Evolutionary conservation across 176 grass and related monocot species (phyloP).

Genomic region (Carex pumila): DNA sequence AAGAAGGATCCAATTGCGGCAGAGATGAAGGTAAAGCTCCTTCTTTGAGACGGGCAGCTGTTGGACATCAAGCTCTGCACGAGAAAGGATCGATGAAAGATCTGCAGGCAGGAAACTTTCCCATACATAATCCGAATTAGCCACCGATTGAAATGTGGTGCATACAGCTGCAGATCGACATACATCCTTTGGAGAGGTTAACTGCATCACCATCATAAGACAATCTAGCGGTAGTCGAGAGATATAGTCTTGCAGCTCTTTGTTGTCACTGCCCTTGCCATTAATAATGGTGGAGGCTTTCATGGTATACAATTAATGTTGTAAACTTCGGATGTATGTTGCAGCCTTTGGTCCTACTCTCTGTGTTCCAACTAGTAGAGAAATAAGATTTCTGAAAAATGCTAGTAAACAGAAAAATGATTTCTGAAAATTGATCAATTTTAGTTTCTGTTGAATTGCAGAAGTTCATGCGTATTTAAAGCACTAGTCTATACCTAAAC

Average conservation of each 20-base stretch:
- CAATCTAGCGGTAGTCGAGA: neutral
- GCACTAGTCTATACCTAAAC: too few relatives aligned
- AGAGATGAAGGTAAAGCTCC: conserved; percentile 24
- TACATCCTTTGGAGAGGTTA: conserved; percentile 7
- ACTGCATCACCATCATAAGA: neutral
- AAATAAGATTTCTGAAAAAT: too few relatives aligned
- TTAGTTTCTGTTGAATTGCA: too few relatives aligned
- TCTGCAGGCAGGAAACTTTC: conserved; percentile 11
- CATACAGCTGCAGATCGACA: conserved; percentile 13
- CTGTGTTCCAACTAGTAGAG: too few relatives aligned
- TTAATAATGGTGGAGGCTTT: neutral
- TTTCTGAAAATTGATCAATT: too few relatives aligned
- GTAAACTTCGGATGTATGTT: too few relatives aligned
- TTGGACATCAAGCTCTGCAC: neutral
- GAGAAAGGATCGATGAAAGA: neutral
- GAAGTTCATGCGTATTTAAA: too few relatives aligned
- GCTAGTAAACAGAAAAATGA: too few relatives aligned
- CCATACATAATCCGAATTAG: conserved; percentile 13
- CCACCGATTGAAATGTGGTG: conserved; percentile 2
- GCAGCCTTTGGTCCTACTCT: too few relatives aligned
- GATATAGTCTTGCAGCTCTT: neutral
- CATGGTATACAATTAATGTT: neutral
- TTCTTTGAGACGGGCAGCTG: neutral
- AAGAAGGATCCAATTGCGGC: conserved; percentile 4
- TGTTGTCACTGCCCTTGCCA: neutral